A percentile compares a stretch with the other conserved stretches of the same genome.
These are phyloP conservation scores for Phytophthora kernoviae DNA, from an alignment of 352 stramenopile genomes.

Conservation along the genomic window DNA sequence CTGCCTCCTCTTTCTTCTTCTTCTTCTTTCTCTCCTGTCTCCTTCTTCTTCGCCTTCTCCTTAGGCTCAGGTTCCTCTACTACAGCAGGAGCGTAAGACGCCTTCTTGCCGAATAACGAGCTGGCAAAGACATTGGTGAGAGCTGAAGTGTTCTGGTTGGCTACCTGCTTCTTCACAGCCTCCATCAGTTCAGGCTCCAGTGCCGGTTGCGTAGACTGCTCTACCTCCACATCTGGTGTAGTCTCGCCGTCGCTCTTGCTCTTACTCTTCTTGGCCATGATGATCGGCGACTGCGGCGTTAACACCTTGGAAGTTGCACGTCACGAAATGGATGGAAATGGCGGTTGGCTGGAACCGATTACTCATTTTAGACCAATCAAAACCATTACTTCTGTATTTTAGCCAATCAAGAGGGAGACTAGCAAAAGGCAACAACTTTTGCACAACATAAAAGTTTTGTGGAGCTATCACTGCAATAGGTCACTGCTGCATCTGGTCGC, in stretches of 20 bases:
- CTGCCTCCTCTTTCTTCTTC: conserved; percentile 5
- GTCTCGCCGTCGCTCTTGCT: conserved; percentile 17
- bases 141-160: conserved; percentile 23
- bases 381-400: conserved; percentile 5
- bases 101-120: conserved; percentile 67
- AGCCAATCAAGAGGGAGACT: conserved; percentile 18
- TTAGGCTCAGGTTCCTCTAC: conserved; percentile 13
- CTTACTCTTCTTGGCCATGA: conserved; percentile 51
- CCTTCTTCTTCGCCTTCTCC: too few relatives aligned
- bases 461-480: too few relatives aligned
- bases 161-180: conserved; percentile 26
- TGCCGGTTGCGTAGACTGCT: neutral
- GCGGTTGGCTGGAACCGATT: conserved; percentile 9
- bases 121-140: conserved; percentile 68
- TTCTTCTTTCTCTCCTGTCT: conserved; percentile 7
- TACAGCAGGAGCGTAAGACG: conserved; percentile 41
- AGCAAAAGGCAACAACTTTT: conserved; percentile 1
- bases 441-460: too few relatives aligned
- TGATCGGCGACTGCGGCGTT: conserved; percentile 8
- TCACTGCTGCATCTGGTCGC: conserved; percentile 31
- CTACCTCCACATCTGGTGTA: conserved; percentile 4
- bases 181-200: conserved; percentile 25
- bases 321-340: conserved; percentile 48
- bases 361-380: neutral
- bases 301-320: too few relatives aligned